These are phyloP conservation scores for Lunularia cruciata DNA, from an alignment of 225 moss, liverwort and hornwort species.

Conservation along the genomic window DNA sequence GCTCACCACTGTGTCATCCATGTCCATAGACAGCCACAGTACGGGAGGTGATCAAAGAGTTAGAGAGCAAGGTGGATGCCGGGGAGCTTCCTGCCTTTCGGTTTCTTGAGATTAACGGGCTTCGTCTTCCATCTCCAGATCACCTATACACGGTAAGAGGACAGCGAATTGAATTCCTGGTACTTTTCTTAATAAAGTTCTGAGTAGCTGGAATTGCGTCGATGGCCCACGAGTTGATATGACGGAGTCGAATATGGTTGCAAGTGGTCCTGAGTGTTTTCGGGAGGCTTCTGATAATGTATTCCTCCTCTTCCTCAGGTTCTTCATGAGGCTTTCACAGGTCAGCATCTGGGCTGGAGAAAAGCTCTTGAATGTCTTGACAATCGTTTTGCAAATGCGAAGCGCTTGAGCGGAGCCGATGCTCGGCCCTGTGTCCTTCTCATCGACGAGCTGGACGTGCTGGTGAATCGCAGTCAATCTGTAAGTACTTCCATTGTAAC, in stretches of 20 bases:
- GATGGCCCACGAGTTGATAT: not conserved
- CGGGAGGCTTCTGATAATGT: not conserved
- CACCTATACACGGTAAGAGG: conserved; percentile 81
- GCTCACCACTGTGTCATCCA: no score
- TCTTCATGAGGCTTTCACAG: conserved; percentile 89
- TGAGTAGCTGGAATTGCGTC: not conserved
- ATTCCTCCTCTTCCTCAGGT: conserved; percentile 40
- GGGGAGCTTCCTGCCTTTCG: conserved; percentile 76
- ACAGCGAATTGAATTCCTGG: not conserved
- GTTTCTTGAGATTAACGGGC: conserved; percentile 91
- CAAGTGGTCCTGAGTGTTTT: no score
- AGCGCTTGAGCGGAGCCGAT: conserved; percentile 64
- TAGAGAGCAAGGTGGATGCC: conserved; percentile 64
- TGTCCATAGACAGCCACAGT: conserved; percentile 85
- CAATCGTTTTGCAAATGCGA: conserved; percentile 70
- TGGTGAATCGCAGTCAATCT: conserved; percentile 91
- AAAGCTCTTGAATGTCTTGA: conserved; percentile 75
- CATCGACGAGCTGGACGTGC: conserved; percentile 89
- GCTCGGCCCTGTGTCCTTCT: conserved; percentile 86
- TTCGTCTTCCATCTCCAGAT: conserved; percentile 91
- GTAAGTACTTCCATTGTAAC: no score
- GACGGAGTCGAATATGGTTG: not conserved
- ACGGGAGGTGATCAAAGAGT: conserved; percentile 87
- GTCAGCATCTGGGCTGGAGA: conserved; percentile 87
- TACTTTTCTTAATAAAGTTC: not conserved